Conservation (phyloP, 139 green algal species). For the Tetraselmis chui region DNA sequence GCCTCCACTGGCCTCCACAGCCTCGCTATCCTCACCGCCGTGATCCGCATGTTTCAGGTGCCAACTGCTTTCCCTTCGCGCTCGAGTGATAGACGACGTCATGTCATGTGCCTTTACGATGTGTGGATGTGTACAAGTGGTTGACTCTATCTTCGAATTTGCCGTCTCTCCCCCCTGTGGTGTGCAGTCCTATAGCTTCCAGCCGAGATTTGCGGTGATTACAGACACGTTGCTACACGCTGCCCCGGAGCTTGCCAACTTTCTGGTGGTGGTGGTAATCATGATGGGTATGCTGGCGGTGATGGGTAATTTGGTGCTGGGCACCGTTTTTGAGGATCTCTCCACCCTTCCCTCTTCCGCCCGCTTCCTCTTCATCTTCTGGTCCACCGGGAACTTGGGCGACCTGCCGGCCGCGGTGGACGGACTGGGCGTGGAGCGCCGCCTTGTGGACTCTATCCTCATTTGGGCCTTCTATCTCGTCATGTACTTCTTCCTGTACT, state of each 20-base stretch:
- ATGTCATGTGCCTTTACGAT: no score
- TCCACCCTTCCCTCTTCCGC: not conserved
- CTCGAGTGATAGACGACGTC: no score
- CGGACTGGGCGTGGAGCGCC: not conserved
- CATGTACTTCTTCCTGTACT: not conserved
- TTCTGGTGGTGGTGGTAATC: not conserved
- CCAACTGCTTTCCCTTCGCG: no score
- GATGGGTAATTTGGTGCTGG: not conserved
- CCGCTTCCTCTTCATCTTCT: not conserved
- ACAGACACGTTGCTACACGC: not conserved
- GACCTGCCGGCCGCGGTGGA: not conserved
- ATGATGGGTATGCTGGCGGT: not conserved
- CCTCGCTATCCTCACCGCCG: not conserved
- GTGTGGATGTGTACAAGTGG: no score
- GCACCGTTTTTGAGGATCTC: not conserved
- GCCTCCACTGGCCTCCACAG: not conserved
- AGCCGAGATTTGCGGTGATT: not conserved
- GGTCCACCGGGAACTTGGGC: not conserved
- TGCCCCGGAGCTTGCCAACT: not conserved
- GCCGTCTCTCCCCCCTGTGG: not conserved
- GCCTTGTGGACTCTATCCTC: not conserved
- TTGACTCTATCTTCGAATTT: not conserved
- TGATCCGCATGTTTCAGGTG: not conserved
- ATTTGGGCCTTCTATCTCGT: not conserved
- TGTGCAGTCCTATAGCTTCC: not conserved